phyloP scores from a whole-genome alignment of 148 eudicot species.

The Tetragonia tetragonoides region DNA sequence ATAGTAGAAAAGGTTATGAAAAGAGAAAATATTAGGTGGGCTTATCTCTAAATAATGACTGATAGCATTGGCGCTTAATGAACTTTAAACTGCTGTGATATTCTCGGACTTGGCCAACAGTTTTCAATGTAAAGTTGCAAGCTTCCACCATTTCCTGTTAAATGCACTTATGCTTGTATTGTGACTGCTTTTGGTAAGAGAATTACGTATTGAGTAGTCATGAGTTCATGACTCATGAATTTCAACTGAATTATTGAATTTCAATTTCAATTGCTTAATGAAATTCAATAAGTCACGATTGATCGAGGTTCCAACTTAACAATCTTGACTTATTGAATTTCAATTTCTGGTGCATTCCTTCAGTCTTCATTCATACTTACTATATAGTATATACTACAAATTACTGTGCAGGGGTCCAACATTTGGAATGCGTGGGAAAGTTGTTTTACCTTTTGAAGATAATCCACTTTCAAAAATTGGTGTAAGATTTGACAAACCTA shows the following conservation, averaged over 20 bases:
- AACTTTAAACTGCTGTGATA: background rate
- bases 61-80: background rate
- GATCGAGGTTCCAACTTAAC: no score
- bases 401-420: constrained; percentile 61
- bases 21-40: background rate
- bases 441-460: constrained; percentile 74
- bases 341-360: background rate
- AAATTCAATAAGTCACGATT: no score
- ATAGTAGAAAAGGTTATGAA: background rate
- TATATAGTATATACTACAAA: background rate
- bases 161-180: background rate
- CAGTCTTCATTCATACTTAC: background rate
- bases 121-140: background rate
- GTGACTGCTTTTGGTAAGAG: background rate
- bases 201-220: background rate
- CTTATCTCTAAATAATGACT: background rate
- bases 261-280: no score
- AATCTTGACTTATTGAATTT: background rate
- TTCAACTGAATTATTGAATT: background rate
- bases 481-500: constrained; percentile 76
- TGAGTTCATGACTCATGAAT: background rate
- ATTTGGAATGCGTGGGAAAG: constrained; percentile 80
- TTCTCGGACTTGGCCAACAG: background rate
- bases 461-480: constrained; percentile 86
- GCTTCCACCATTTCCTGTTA: background rate